phyloP scores from a whole-genome alignment of 352 stramenopile genomes.

The Globisporangium echinulatum region DNA sequence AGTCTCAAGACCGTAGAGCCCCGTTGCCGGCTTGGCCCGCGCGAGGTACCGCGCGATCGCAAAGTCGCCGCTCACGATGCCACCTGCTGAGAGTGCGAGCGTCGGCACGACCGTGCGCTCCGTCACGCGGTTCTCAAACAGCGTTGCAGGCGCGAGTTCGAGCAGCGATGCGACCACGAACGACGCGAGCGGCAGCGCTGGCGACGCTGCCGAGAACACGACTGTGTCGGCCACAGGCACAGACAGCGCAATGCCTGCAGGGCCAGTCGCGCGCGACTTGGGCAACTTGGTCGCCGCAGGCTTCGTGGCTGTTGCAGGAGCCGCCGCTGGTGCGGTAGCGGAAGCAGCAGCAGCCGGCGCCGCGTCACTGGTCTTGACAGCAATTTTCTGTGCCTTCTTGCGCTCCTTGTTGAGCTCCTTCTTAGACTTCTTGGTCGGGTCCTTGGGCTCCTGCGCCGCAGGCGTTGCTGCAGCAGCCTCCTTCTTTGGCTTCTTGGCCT shows the following conservation, averaged over 20 bases:
- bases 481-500: constrained; percentile 66
- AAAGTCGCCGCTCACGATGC: constrained; percentile 75
- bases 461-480: constrained; percentile 11
- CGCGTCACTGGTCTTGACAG: constrained; percentile 46
- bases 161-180: constrained; percentile 54
- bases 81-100: constrained; percentile 40
- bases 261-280: constrained; percentile 18
- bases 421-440: constrained; percentile 74
- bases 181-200: constrained; percentile 50
- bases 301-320: constrained; percentile 3
- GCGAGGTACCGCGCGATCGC: constrained; percentile 68
- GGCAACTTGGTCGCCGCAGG: constrained; percentile 10
- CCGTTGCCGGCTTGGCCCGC: constrained; percentile 26
- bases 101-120: constrained; percentile 56
- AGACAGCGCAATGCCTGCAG: constrained; percentile 34
- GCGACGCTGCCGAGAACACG: constrained; percentile 47
- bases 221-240: constrained; percentile 39
- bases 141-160: constrained; percentile 10
- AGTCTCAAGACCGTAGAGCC: constrained; percentile 54
- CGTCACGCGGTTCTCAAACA: constrained; percentile 46
- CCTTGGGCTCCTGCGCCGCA: constrained; percentile 15
- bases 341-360: constrained; percentile 8
- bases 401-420: constrained; percentile 87
- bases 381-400: constrained; percentile 79
- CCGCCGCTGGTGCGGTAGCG: constrained; percentile 1